Base-by-base conservation (phyloP, 176 grass and related monocot species). In the Zea mays region DNA sequence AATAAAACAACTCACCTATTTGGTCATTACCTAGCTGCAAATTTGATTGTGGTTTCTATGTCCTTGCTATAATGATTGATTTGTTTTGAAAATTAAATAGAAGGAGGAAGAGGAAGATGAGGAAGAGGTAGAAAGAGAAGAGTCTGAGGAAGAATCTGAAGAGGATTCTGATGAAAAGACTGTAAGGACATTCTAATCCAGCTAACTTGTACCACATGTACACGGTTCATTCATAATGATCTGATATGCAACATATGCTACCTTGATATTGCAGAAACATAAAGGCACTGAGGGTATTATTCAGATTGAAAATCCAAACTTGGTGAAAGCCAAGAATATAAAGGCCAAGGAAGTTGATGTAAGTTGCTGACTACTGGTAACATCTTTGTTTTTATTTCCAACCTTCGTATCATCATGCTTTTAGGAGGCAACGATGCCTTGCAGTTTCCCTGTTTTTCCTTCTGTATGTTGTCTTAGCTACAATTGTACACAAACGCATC, bases 341-440 rank as follows among this genome's bases (percentile, higher is more conserved):
- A 99, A 99, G 86, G 96, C 96, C 51, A 93, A 89, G 86, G 90
- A 92, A 83, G 92, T 79, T 84, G 96, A 96, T 89, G 96, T 99
- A 96, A 99, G 92, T 89, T 89, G 60, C 16, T 86, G 47, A 44
- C 19, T 70, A 15, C 13, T 68, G 55, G 12, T 43, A 76, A 5
- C 14, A 64, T 75, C 16, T 65, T 27, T 63, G 50, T 11, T 45
- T 73, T 20, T 77, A 27, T 61, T 8, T 5, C 4, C 55, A 8
- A 7, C 72, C 7, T 20, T 72, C 4, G 6, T 50, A 42, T 48
- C 41, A 67, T 7, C 35, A 82, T 67, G 48, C 27, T 74, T 14
- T 46, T 55, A 51, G 15, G 49, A 70, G 45, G 14, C 12, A 69
- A 42, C 43, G 55, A 79, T 73, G 27, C 5, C 36, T 39, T 20